Percentiles rank a stretch among this genome's conserved stretches.
Evolutionary conservation across 2,329 filamentous ascomycete species (phyloP).

Genomic region (Triangularia setosa): DNA sequence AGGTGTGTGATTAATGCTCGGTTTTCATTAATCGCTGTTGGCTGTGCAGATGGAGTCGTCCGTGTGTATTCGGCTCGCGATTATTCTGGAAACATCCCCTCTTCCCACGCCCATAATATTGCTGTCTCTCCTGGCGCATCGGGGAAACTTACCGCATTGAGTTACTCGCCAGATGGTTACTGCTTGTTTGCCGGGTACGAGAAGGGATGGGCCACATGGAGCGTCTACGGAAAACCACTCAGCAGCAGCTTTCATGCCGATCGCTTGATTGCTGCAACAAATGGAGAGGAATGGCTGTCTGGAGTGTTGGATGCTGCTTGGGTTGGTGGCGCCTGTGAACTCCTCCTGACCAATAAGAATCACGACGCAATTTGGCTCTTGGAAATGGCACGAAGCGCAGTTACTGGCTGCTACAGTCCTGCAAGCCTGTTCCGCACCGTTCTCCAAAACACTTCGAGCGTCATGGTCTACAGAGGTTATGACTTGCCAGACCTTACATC

Average conservation of each 20-base stretch:
- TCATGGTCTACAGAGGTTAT: slow-evolving; percentile 92
- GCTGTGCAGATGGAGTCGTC: slow-evolving; percentile 73
- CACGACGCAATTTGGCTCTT: slow-evolving; percentile 81
- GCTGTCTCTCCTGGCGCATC: slow-evolving; percentile 65
- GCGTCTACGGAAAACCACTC: slow-evolving; percentile 88
- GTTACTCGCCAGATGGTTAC: slow-evolving; percentile 92
- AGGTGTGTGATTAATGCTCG: slow-evolving; percentile 86
- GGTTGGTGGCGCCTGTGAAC: slow-evolving; percentile 82
- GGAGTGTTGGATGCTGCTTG: slow-evolving; percentile 76
- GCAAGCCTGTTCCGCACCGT: slow-evolving; percentile 87
- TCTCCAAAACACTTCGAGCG: slow-evolving; percentile 79
- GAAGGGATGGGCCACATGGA: slow-evolving; percentile 93
- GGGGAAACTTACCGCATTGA: slow-evolving; percentile 69
- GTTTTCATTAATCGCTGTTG: slow-evolving; percentile 89
- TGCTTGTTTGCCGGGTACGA: slow-evolving; percentile 92
- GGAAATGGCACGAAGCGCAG: slow-evolving; percentile 91
- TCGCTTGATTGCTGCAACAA: slow-evolving; percentile 56
- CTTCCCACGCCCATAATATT: slow-evolving; percentile 73
- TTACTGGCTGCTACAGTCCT: slow-evolving; percentile 85
- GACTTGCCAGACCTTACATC: slow-evolving; percentile 86
- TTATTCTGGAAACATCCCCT: slow-evolving; percentile 86
- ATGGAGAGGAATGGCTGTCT: slow-evolving; percentile 79
- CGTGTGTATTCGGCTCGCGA: slow-evolving; percentile 90
- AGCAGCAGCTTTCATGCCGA: slow-evolving; percentile 79
- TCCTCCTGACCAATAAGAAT: slow-evolving; percentile 67